Evolutionary conservation across 2,329 filamentous ascomycete genomes (phyloP).

Genomic region (Alternaria solani): DNA sequence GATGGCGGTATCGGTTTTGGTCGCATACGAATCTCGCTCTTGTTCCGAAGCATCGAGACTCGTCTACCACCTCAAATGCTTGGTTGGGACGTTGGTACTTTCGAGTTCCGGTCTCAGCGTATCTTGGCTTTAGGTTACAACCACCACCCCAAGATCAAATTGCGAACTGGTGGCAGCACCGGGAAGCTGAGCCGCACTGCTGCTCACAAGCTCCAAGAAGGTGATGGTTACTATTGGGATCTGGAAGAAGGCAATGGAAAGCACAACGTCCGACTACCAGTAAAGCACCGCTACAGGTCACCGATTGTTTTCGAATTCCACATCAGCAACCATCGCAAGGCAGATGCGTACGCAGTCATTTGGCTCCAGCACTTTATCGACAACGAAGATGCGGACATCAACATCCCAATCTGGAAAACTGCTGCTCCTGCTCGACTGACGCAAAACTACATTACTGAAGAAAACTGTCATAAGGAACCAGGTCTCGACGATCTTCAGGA

Average conservation of each 20-base stretch:
- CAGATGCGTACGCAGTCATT: constrained; percentile 78
- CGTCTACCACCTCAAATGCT: constrained; percentile 83
- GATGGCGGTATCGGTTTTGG: constrained; percentile 93
- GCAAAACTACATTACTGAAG: constrained; percentile 90
- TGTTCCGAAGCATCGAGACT: constrained; percentile 90
- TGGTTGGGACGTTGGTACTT: constrained; percentile 95
- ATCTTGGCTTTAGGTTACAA: constrained; percentile 72
- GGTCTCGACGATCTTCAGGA: constrained; percentile 80
- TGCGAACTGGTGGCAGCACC: constrained; percentile 85
- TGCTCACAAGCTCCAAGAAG: constrained; percentile 67
- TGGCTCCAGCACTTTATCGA: constrained; percentile 90
- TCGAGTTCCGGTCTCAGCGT: constrained; percentile 79
- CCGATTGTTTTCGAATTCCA: constrained; percentile 91
- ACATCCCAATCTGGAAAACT: constrained; percentile 91
- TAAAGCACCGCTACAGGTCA: constrained; percentile 88
- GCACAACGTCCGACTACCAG: constrained; percentile 75
- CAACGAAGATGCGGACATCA: constrained; percentile 77
- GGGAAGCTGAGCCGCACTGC: constrained; percentile 71
- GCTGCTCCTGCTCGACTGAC: constrained; percentile 77
- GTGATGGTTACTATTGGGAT: constrained; percentile 68
- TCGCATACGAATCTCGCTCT: constrained; percentile 82
- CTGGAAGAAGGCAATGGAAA: constrained; percentile 60
- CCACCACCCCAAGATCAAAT: constrained; percentile 71
- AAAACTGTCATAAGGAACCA: constrained; percentile 73
- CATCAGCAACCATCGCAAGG: constrained; percentile 70